phyloP scores from a whole-genome alignment of 768 basidiomycete genomes.

The Agaricus subrufescens region DNA sequence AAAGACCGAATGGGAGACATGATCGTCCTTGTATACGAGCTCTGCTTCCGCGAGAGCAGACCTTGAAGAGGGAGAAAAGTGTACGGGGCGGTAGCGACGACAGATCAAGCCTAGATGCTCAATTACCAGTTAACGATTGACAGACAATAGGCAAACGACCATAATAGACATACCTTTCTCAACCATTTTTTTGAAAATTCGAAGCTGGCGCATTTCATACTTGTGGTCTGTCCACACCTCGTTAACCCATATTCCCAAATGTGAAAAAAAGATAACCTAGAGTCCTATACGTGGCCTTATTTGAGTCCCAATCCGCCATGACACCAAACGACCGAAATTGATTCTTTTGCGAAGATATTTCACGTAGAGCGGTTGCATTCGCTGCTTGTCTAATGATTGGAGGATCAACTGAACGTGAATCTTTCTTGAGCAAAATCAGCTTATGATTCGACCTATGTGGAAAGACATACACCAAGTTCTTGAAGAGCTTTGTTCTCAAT shows the following conservation, averaged over 20 bases:
- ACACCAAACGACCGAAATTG: slow-evolving; percentile 86
- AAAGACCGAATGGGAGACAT: slow-evolving; percentile 84
- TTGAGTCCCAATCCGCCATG: slow-evolving; percentile 85
- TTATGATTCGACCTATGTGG: slow-evolving; percentile 3
- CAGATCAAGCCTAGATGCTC: slow-evolving; percentile 64
- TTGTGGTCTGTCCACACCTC: slow-evolving; percentile 53
- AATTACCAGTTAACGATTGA: background rate
- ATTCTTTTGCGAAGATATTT: slow-evolving; percentile 68
- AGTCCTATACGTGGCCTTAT: slow-evolving; percentile 72
- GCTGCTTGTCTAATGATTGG: slow-evolving; percentile 67
- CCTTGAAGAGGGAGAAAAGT: slow-evolving; percentile 92
- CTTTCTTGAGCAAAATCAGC: slow-evolving; percentile 30
- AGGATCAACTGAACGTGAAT: slow-evolving; percentile 50
- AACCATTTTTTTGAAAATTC: slow-evolving; percentile 85
- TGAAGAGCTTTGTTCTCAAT: slow-evolving; percentile 93
- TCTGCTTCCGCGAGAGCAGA: slow-evolving; percentile 97
- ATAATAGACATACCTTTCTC: slow-evolving; percentile 51
- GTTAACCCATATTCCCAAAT: background rate
- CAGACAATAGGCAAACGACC: background rate
- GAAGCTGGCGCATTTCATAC: slow-evolving; percentile 86
- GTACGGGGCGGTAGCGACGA: slow-evolving; percentile 82
- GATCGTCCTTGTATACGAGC: slow-evolving; percentile 83
- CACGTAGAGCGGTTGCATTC: slow-evolving; percentile 62
- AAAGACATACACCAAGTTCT: slow-evolving; percentile 55
- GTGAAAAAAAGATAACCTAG: slow-evolving; percentile 46